Conservation (phyloP, 257 asterid species). For the Datura wrightii region DNA sequence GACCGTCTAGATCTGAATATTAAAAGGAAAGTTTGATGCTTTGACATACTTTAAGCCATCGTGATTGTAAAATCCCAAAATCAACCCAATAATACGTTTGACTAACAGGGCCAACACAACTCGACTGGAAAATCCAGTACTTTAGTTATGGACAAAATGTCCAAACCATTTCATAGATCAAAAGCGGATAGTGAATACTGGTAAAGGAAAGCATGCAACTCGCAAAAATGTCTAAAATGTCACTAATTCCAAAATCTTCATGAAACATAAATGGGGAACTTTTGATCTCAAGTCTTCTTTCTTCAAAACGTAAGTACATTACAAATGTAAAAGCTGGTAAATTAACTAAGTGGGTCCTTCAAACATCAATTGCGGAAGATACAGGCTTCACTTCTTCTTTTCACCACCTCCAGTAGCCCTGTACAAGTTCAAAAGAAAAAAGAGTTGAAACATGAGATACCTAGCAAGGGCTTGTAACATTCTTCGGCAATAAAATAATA, state of each 20-base stretch:
- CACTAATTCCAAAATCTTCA: background rate
- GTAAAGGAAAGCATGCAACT: background rate
- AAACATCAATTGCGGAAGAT: background rate
- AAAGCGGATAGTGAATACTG: background rate
- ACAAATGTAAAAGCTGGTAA: slow-evolving; percentile 4
- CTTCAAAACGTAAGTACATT: slow-evolving; percentile 3
- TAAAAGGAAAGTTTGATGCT: too few relatives aligned
- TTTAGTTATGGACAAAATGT: too few relatives aligned
- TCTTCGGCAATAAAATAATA: background rate
- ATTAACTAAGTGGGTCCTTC: slow-evolving; percentile 17
- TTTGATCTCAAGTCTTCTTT: slow-evolving; percentile 5
- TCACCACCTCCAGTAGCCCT: slow-evolving; percentile 44
- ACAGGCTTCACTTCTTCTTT: slow-evolving; percentile 38
- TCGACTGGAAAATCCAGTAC: too few relatives aligned
- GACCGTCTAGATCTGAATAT: too few relatives aligned
- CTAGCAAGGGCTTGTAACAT: background rate
- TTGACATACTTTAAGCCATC: too few relatives aligned
- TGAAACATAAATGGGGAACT: background rate
- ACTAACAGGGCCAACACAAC: too few relatives aligned
- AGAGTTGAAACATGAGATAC: background rate
- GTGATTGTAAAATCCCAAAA: too few relatives aligned
- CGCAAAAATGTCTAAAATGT: background rate
- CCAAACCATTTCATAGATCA: background rate
- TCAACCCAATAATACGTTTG: too few relatives aligned
- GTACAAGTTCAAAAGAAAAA: background rate